Evolutionary conservation across 2,329 filamentous ascomycete species (phyloP), one percentile per base, ranked within the genome.

Genomic region (Sarocladiaceae sp.): DNA sequence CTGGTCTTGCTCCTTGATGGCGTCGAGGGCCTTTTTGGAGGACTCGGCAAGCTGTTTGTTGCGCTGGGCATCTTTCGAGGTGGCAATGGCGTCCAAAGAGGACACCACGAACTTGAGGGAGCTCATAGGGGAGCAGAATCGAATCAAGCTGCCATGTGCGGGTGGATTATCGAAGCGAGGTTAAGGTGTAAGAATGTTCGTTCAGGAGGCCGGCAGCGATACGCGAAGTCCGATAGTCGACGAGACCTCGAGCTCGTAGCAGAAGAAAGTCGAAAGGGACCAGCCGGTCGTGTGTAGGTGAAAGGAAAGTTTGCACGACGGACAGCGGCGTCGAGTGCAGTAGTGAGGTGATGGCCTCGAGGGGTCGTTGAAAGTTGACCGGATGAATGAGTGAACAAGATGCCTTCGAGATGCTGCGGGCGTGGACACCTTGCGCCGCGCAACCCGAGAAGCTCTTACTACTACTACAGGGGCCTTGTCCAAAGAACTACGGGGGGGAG

Each of bases 81-180:
- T 82, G 55, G 88, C 89, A 64, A 99, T 97, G 66, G 86, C 86
- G 76, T 97, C 94, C 66, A 99, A 75, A 35, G 94, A 93, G 64
- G 89, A 92, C 64, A 95, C 86, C 63, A 99, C 90, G 68, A 99
- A 99, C 63, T 97, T 92, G 63, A 96, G 86, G 60, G 94, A 97
- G 79, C 87, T 96, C 76, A 96, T 87, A 61, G 83, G 87, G 66
- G 83, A 80, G 63, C 74, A 65, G 62, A 61, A 58, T 60, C 60
- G 59, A 56, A 58, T 57, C 67, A 62, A 69, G 68, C 60, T 67
- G 72, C 68, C 76, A 78, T 78, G 68, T 74, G 75, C 51, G 51
- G 18, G 36, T 13, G 37, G 46, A 6, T 37, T 25, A 40, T 42
- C 20, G 53, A 36, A 25, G 22, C 11, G 26, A 20, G 18, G 44